Conservation (phyloP, 805 yeast genomes). For the Candida gorgasii region DNA sequence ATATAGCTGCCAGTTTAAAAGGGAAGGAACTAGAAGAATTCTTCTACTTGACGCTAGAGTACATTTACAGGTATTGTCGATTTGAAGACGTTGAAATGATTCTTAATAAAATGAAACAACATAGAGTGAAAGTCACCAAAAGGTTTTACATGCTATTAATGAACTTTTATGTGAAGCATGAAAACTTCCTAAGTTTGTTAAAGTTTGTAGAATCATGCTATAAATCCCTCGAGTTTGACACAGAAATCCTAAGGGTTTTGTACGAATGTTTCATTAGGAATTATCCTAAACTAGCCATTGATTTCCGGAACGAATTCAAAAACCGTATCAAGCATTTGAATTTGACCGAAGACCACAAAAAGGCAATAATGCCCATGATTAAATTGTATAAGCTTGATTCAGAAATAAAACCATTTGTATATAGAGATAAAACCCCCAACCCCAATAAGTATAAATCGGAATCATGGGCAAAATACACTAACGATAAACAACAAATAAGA, state of each 20-base stretch:
- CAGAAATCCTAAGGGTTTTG: conserved; percentile 20
- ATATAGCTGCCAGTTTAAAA: conserved; percentile 8
- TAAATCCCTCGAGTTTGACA: conserved; percentile 19
- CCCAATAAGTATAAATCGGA: conserved; percentile 13
- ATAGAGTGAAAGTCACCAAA: conserved; percentile 21
- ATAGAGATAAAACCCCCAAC: conserved; percentile 6
- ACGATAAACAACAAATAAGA: conserved; percentile 10
- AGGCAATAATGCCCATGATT: background rate
- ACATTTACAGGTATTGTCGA: conserved; percentile 29
- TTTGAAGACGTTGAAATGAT: conserved; percentile 28
- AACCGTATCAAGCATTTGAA: background rate
- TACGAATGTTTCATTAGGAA: conserved; percentile 33
- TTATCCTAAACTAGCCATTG: conserved; percentile 32
- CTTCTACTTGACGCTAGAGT: conserved; percentile 28
- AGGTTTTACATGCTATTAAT: conserved; percentile 25
- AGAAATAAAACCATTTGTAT: conserved; percentile 9
- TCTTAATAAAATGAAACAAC: conserved; percentile 25
- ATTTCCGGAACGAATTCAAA: conserved; percentile 15
- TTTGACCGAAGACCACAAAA: background rate
- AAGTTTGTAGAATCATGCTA: conserved; percentile 21
- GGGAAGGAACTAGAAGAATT: conserved; percentile 18
- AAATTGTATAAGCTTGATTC: conserved; percentile 7
- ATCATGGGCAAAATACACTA: conserved; percentile 2
- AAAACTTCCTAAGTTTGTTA: conserved; percentile 30
- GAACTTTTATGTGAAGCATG: conserved; percentile 25